Conservation (phyloP, 495 filamentous ascomycete genomes). For the Penicillium lividum region DNA sequence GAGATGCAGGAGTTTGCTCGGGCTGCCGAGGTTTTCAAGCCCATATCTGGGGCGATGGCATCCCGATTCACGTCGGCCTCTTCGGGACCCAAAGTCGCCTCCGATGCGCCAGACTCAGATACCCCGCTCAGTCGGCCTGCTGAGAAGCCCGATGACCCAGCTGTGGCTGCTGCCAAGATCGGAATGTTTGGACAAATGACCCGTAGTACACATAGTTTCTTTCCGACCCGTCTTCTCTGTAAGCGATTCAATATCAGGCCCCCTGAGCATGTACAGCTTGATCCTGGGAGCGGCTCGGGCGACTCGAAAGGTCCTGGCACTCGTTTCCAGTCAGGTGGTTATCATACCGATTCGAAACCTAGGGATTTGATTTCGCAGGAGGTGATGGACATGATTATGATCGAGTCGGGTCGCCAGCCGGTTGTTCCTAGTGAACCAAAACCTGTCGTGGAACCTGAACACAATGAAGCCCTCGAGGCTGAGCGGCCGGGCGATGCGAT, state of each 20-base stretch:
- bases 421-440: conserved; percentile 15
- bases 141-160: conserved; percentile 72
- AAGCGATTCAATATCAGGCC: conserved; percentile 88
- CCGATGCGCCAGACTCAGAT: conserved; percentile 41
- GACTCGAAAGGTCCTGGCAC: conserved; percentile 24
- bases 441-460: conserved; percentile 64
- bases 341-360: conserved; percentile 32
- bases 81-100: conserved; percentile 40
- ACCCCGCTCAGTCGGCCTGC: conserved; percentile 56
- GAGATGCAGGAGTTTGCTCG: conserved; percentile 87
- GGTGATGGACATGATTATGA: conserved; percentile 41
- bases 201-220: conserved; percentile 67
- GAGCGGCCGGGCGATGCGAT: conserved; percentile 84
- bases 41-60: conserved; percentile 88
- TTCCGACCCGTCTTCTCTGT: conserved; percentile 81
- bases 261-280: conserved; percentile 67
- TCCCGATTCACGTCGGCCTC: conserved; percentile 83
- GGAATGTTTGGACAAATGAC: conserved; percentile 95
- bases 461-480: conserved; percentile 84
- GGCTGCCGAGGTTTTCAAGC: conserved; percentile 90
- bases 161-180: conserved; percentile 82
- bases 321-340: conserved; percentile 40
- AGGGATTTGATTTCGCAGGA: conserved; percentile 45
- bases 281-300: conserved; percentile 44
- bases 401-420: conserved; percentile 29